Evolutionary conservation across 106 monocot genomes (phyloP).

Genomic region (Dendrobium chrysotoxum): DNA sequence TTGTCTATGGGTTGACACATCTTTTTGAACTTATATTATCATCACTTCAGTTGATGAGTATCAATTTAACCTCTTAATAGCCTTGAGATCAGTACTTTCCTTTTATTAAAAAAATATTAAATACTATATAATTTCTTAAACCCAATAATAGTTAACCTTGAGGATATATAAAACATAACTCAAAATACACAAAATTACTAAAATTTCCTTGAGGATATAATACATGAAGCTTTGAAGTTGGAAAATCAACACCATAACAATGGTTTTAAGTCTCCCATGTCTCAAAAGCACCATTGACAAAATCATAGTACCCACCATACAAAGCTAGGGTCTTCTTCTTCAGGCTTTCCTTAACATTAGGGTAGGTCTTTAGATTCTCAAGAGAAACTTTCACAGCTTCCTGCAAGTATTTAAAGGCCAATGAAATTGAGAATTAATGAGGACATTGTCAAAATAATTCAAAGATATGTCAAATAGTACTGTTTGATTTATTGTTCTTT

Average conservation of each 20-base stretch:
- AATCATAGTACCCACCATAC: conserved; percentile 43
- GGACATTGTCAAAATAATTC: background rate
- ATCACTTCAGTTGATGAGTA: too few relatives aligned
- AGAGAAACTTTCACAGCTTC: conserved; percentile 56
- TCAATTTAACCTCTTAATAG: too few relatives aligned
- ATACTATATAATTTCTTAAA: too few relatives aligned
- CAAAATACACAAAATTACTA: too few relatives aligned
- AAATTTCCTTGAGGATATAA: background rate
- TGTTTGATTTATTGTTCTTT: too few relatives aligned
- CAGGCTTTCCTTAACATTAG: conserved; percentile 45
- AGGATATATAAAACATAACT: too few relatives aligned
- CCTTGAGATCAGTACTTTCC: too few relatives aligned
- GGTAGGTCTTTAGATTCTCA: conserved; percentile 46
- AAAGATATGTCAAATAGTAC: too few relatives aligned
- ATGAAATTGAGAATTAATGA: background rate
- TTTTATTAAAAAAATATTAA: too few relatives aligned
- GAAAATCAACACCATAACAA: background rate
- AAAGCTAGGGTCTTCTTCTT: conserved; percentile 32
- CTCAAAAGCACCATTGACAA: conserved; percentile 37
- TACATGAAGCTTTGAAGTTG: background rate
- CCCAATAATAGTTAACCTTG: too few relatives aligned
- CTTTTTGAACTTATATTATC: too few relatives aligned
- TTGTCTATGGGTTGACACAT: too few relatives aligned
- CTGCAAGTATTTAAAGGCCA: conserved; percentile 16
- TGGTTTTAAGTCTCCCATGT: conserved; percentile 29